Conservation (phyloP, 164 flowering plant species). For the Tetrastigma voinierianum region DNA sequence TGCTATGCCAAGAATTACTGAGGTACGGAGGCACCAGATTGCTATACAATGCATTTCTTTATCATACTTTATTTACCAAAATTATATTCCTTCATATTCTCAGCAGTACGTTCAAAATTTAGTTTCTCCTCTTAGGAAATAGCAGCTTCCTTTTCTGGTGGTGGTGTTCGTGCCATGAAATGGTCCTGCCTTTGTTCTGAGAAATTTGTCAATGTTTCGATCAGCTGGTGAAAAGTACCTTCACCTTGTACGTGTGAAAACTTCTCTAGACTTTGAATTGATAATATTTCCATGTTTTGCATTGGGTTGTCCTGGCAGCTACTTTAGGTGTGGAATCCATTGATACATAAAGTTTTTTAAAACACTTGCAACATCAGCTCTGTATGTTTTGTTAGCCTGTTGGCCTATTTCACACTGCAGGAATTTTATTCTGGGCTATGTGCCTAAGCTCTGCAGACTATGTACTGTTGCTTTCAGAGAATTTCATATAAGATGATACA, state of each 20-base stretch:
- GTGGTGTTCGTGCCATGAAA: constrained; percentile 66
- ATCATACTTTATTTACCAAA: neutral
- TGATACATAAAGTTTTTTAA: neutral
- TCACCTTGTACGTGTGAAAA: constrained; percentile 56
- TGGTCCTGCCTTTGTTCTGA: constrained; percentile 94
- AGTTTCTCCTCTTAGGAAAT: constrained; percentile 68
- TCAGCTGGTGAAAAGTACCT: constrained; percentile 86
- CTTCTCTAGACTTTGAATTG: neutral
- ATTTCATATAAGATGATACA: too few species aligned
- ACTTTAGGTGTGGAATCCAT: neutral
- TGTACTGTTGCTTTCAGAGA: too few species aligned
- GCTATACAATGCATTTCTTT: neutral
- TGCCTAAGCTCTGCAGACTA: too few species aligned
- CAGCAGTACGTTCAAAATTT: neutral
- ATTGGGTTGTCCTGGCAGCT: neutral
- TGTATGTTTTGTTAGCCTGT: neutral
- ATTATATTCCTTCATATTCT: neutral
- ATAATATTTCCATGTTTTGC: neutral
- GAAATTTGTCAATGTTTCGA: constrained; percentile 80
- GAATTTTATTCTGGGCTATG: too few species aligned
- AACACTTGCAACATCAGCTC: neutral
- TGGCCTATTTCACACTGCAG: too few species aligned
- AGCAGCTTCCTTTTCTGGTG: constrained; percentile 86
- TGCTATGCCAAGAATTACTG: constrained; percentile 93
- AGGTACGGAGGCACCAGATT: constrained; percentile 50